These are phyloP conservation scores for Calonectria ilicicola DNA, from an alignment of 2,329 filamentous ascomycete genomes.

Conservation along the genomic window DNA sequence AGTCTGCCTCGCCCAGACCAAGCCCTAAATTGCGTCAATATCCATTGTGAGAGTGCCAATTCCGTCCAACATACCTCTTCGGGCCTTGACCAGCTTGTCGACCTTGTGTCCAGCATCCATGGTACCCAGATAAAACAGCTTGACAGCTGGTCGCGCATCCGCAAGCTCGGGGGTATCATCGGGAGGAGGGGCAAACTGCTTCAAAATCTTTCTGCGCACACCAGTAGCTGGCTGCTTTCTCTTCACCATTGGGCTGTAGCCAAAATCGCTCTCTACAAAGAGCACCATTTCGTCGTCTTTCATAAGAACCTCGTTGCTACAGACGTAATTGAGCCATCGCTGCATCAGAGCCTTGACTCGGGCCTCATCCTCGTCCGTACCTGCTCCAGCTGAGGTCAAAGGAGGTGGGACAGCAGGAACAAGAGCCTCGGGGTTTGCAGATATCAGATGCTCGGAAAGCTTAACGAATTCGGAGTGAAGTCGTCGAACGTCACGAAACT, in stretches of 20 bases:
- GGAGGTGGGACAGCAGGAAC: conserved; percentile 95
- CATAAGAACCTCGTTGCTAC: conserved; percentile 91
- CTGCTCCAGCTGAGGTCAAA: conserved; percentile 92
- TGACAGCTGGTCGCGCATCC: conserved; percentile 89
- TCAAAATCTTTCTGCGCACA: conserved; percentile 92
- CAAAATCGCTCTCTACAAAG: conserved; percentile 99
- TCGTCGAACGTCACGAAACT: conserved; percentile 96
- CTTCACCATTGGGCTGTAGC: conserved; percentile 94
- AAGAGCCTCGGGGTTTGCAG: conserved; percentile 95
- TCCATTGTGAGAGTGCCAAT: not conserved
- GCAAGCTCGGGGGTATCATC: conserved; percentile 97
- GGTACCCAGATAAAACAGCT: conserved; percentile 92
- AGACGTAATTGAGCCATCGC: conserved; percentile 94
- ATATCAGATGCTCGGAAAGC: conserved; percentile 95
- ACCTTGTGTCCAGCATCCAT: conserved; percentile 99
- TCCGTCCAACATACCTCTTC: conserved; percentile 76
- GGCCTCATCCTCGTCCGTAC: conserved; percentile 94
- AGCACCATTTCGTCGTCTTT: conserved; percentile 97
- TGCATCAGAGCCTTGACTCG: conserved; percentile 92
- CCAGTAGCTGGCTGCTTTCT: conserved; percentile 98
- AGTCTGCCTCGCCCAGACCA: conserved; percentile 91
- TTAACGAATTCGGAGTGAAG: conserved; percentile 97
- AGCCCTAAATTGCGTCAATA: conserved; percentile 71
- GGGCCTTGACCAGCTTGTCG: conserved; percentile 90
- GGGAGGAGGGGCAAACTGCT: conserved; percentile 97